These are phyloP conservation scores for Mantamonas sphyraenae DNA, from an alignment of 78 protist genomes.

Conservation along the genomic window DNA sequence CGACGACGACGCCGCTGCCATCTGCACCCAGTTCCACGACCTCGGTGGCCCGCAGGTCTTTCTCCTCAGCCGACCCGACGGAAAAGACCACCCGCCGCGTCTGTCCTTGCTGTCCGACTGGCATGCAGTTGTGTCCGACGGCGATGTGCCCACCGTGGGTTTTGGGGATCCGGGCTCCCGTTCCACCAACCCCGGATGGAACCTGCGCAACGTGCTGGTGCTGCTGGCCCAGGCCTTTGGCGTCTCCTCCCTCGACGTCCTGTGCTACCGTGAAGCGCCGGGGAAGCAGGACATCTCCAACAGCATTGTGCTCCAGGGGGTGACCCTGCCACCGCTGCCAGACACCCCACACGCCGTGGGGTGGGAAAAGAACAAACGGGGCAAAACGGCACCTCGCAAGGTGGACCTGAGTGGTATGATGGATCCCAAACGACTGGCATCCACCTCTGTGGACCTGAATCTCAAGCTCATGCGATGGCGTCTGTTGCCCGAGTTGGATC, in stretches of 20 bases:
- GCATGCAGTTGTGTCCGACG: background rate
- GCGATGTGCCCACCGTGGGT: conserved; percentile 7
- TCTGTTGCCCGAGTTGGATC: conserved; percentile 76
- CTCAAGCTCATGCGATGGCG: conserved; percentile 97
- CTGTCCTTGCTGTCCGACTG: background rate
- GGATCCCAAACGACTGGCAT: conserved; percentile 53
- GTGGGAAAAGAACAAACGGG: conserved; percentile 75
- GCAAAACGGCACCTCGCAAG: conserved; percentile 54
- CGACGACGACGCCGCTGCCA: background rate
- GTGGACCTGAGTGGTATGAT: conserved; percentile 43
- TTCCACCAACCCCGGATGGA: conserved; percentile 75
- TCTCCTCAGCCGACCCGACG: no score
- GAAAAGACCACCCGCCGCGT: no score
- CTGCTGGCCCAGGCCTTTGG: background rate
- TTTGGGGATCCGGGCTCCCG: conserved; percentile 55
- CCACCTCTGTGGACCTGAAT: conserved; percentile 70
- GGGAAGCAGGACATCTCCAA: no score
- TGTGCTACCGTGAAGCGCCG: background rate
- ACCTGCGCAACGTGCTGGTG: conserved; percentile 57
- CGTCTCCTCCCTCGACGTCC: background rate
- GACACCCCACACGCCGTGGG: conserved; percentile 40
- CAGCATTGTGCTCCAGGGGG: no score
- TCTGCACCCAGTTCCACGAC: background rate
- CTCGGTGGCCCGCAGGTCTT: background rate
- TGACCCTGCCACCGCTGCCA: no score